Evolutionary conservation across 2,329 filamentous ascomycete genomes (phyloP).

Genomic region (Byssochlamys sp.): DNA sequence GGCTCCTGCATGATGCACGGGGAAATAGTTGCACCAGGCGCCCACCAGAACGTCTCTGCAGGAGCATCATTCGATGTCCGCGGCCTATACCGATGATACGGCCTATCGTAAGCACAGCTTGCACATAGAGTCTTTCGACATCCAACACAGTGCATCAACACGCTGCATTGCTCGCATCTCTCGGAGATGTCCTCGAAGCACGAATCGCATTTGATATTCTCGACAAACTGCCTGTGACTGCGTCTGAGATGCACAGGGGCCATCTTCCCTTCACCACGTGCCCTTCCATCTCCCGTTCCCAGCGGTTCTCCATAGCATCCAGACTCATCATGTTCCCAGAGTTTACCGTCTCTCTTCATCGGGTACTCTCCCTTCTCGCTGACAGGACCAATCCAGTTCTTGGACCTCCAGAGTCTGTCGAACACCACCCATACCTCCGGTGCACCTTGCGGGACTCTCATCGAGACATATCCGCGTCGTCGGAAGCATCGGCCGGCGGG

Average conservation of each 20-base stretch:
- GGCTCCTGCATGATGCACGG: slow-evolving; percentile 52
- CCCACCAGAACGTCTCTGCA: slow-evolving; percentile 48
- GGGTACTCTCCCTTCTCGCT: slow-evolving; percentile 18
- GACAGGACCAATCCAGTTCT: slow-evolving; percentile 47
- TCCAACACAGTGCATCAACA: slow-evolving; percentile 53
- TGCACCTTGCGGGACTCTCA: slow-evolving; percentile 45
- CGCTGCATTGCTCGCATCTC: slow-evolving; percentile 51
- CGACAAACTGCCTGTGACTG: slow-evolving; percentile 45
- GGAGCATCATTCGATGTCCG: slow-evolving; percentile 6
- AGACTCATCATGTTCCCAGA: slow-evolving; percentile 49
- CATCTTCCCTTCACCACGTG: slow-evolving; percentile 44
- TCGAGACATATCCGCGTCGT: slow-evolving; percentile 47
- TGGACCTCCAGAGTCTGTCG: slow-evolving; percentile 50
- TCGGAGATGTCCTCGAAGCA: slow-evolving; percentile 46
- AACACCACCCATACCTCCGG: slow-evolving; percentile 55
- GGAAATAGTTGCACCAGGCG: slow-evolving; percentile 45
- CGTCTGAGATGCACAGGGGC: slow-evolving; percentile 44
- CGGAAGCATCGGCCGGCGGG: slow-evolving; percentile 48
- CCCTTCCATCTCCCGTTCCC: slow-evolving; percentile 38
- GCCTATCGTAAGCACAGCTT: slow-evolving; percentile 50
- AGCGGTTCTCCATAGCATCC: slow-evolving; percentile 48
- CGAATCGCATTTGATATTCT: slow-evolving; percentile 45
- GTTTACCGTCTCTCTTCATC: slow-evolving; percentile 37
- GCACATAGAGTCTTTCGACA: slow-evolving; percentile 52
- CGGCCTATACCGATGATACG: slow-evolving; percentile 35